Percentiles rank a stretch among this genome's conserved stretches.
These are phyloP conservation scores for Pichia phayaonensis DNA, from an alignment of 805 yeast species.

Conservation along the genomic window DNA sequence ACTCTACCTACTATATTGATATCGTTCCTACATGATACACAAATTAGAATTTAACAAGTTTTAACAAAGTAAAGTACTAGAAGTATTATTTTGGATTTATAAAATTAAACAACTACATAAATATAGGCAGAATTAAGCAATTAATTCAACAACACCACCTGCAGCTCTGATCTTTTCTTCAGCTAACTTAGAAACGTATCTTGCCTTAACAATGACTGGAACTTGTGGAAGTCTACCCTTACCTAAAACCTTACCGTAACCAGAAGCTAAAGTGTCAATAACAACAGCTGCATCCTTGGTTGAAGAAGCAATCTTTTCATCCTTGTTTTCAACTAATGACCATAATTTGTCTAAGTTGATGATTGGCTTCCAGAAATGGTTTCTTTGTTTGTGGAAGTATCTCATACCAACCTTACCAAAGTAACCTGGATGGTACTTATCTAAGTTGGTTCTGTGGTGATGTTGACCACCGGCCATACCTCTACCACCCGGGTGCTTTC, in stretches of 20 bases:
- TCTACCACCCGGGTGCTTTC: conserved; percentile 99
- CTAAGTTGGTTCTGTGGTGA: conserved; percentile 99
- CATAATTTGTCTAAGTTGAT: conserved; percentile 98
- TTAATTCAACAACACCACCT: conserved; percentile 99
- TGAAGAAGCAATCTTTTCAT: conserved; percentile 80
- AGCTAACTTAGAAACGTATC: conserved; percentile 98
- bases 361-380: conserved; percentile 96
- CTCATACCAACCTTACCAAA: conserved; percentile 99
- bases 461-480: conserved; percentile 99
- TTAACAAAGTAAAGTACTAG: neutral
- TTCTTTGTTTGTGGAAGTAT: conserved; percentile 93
- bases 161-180: conserved; percentile 99
- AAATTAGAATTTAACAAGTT: neutral
- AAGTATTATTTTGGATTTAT: conserved; percentile 1
- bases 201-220: conserved; percentile 98
- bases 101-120: neutral
- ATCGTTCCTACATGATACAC: neutral
- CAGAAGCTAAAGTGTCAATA: conserved; percentile 98
- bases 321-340: conserved; percentile 95
- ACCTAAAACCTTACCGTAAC: conserved; percentile 99
- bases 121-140: conserved; percentile 60
- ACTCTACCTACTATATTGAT: too few species aligned
- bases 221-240: conserved; percentile 97
- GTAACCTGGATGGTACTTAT: conserved; percentile 99
- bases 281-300: conserved; percentile 93